These are phyloP conservation scores for Clarireedia paspali DNA, from an alignment of 2,329 filamentous ascomycete species.

Conservation along the genomic window DNA sequence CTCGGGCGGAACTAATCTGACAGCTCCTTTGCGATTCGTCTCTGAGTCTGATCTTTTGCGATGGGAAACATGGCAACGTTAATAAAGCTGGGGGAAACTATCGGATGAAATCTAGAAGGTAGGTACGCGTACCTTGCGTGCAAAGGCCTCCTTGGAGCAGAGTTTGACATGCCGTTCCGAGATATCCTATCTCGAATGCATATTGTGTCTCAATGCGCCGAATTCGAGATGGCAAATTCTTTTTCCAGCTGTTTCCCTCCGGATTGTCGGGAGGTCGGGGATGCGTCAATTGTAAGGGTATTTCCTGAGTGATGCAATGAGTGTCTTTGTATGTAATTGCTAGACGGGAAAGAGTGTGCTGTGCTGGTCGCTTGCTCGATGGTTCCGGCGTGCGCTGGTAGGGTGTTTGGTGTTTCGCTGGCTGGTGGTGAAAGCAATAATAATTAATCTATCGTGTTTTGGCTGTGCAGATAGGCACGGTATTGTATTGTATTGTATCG, in stretches of 20 bases:
- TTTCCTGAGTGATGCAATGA: no score
- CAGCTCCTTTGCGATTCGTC: conserved; percentile 17
- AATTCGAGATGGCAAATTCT: background rate
- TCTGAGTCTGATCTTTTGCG: conserved; percentile 20
- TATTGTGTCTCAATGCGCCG: conserved; percentile 12
- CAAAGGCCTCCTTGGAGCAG: conserved; percentile 15
- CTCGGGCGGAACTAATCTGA: conserved; percentile 17
- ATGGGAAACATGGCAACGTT: background rate
- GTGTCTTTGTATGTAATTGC: no score
- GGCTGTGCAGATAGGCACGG: no score
- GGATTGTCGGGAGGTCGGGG: background rate
- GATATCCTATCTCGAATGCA: conserved; percentile 7
- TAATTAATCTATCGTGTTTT: no score
- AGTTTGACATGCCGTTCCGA: conserved; percentile 16
- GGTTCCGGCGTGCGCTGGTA: no score
- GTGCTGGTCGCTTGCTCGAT: no score
- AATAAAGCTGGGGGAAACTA: conserved; percentile 4
- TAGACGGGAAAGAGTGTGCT: no score
- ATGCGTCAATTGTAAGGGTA: no score
- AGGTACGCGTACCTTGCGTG: conserved; percentile 9
- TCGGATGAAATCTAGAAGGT: background rate
- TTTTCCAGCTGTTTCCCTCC: background rate
- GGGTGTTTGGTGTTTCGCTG: no score
- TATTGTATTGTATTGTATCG: no score
- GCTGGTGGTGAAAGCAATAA: no score